Evolutionary conservation across 495 filamentous ascomycete species (phyloP), one percentile per base, ranked within the genome.

Genomic region (Barbatosphaeria neglecta): DNA sequence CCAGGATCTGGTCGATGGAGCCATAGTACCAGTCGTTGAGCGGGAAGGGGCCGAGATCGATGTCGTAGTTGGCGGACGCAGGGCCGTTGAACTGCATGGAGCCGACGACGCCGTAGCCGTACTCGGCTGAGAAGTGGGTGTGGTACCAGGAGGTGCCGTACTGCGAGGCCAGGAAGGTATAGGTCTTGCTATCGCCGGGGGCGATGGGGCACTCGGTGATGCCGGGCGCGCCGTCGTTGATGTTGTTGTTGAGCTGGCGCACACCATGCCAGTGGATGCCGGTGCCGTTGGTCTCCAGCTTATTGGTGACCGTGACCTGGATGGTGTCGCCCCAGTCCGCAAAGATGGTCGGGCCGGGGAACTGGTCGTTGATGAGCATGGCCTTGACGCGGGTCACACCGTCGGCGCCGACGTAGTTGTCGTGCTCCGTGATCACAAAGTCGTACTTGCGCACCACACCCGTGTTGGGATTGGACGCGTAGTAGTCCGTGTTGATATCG

Each of bases 121-220:
- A 70, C 50, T 84, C 79, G 15, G 73, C 57, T 10, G 65, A 67
- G 51, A 73, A 79, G 53, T 84, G 81, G 23, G 64, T 70, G 52
- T 83, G 81, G 45, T 82, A 84, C 78, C 77, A 84, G 6, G 70
- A 64, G 0, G 72, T 73, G 2, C 80, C 81, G 50, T 83, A 82
- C 43, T 68, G 58, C 1, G 31, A 56, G 13, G 49, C 54, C 23
- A 52, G 46, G 19, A 61, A 63, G 0, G 24, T 27, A 46, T 67
- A 65, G 0, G 49, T 63, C 27, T 58, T 61, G 22, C 35, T 57
- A 13, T 52, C 38, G 0, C 59, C 53, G 60, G 72, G 74, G 4
- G 69, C 53, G 33, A 75, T 71, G 4, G 72, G 74, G 50, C 72
- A 76, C 43, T 76, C 66, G 5, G 62, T 60, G 23, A 75, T 58